Evolutionary conservation across 2,329 filamentous ascomycete genomes (phyloP).

Genomic region (Penicillium glabrum): DNA sequence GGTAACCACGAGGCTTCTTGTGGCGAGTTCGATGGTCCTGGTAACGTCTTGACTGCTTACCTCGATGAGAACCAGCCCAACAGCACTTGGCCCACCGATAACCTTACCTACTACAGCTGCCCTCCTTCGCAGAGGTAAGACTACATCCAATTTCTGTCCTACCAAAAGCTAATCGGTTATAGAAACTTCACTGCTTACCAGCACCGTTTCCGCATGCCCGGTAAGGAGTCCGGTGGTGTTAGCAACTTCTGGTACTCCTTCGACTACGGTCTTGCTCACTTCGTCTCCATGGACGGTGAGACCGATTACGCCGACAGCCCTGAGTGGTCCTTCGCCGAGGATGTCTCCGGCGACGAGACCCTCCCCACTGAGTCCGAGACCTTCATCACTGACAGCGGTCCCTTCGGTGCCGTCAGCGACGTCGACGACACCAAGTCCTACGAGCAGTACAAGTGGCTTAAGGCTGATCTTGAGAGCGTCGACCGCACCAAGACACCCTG

Average conservation of each 20-base stretch:
- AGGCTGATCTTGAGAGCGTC: conserved; percentile 45
- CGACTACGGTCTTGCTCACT: conserved; percentile 56
- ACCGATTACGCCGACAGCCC: conserved; percentile 53
- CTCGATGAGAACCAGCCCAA: conserved; percentile 47
- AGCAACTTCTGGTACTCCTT: conserved; percentile 58
- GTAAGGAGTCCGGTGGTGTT: conserved; percentile 48
- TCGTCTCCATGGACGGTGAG: conserved; percentile 50
- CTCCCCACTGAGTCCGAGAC: conserved; percentile 45
- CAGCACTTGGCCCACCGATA: conserved; percentile 37
- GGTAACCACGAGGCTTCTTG: conserved; percentile 55
- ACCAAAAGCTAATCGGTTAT: neutral
- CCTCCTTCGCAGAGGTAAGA: conserved; percentile 50
- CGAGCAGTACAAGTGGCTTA: conserved; percentile 42
- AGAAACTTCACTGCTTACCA: conserved; percentile 54
- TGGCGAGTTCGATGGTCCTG: conserved; percentile 50
- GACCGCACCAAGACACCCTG: conserved; percentile 51
- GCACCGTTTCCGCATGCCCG: conserved; percentile 55
- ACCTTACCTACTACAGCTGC: conserved; percentile 53
- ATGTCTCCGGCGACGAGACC: conserved; percentile 44
- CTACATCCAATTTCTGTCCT: neutral
- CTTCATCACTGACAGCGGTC: conserved; percentile 50
- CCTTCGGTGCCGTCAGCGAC: conserved; percentile 48
- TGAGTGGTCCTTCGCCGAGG: conserved; percentile 46
- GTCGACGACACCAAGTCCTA: conserved; percentile 46
- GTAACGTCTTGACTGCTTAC: conserved; percentile 49